Evolutionary conservation across 1,284 basidiomycete species (phyloP).

Genomic region (Cystobasidium pallidum): DNA sequence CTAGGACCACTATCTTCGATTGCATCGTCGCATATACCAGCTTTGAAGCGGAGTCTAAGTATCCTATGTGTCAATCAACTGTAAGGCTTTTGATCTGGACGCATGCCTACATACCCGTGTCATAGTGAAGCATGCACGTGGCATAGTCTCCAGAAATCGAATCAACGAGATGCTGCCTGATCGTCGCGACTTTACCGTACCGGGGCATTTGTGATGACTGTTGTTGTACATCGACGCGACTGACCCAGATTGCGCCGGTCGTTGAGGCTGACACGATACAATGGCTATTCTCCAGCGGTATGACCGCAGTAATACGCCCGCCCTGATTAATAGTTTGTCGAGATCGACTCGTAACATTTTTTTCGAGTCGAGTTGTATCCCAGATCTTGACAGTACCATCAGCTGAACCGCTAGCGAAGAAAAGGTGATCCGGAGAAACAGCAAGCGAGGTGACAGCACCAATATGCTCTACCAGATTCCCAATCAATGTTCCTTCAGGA

Average conservation of each 20-base stretch:
- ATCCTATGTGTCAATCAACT: background rate
- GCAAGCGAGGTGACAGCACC: slow-evolving; percentile 77
- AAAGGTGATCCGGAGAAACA: slow-evolving; percentile 89
- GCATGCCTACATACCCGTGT: slow-evolving; percentile 47
- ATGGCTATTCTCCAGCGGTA: slow-evolving; percentile 57
- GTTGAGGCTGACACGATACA: slow-evolving; percentile 57
- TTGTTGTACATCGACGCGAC: slow-evolving; percentile 55
- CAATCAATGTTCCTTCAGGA: slow-evolving; percentile 74
- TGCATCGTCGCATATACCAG: slow-evolving; percentile 83
- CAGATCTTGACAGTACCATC: slow-evolving; percentile 82
- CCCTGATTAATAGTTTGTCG: slow-evolving; percentile 57
- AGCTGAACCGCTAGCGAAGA: slow-evolving; percentile 86
- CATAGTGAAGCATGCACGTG: slow-evolving; percentile 56
- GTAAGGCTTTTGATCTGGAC: background rate
- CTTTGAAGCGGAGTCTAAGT: slow-evolving; percentile 53
- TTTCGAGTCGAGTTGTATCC: slow-evolving; percentile 77
- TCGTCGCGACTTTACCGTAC: slow-evolving; percentile 56
- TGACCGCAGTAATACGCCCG: slow-evolving; percentile 54
- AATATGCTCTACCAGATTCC: slow-evolving; percentile 81
- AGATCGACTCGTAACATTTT: slow-evolving; percentile 65
- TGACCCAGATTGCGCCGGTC: slow-evolving; percentile 58
- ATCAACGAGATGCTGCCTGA: slow-evolving; percentile 56
- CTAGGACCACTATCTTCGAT: slow-evolving; percentile 74
- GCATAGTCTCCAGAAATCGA: slow-evolving; percentile 54
- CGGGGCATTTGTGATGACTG: slow-evolving; percentile 55